Percentiles rank a stretch among this genome's conserved stretches.
Conservation (phyloP, 306 rosid species). For the Quercus ilex region DNA sequence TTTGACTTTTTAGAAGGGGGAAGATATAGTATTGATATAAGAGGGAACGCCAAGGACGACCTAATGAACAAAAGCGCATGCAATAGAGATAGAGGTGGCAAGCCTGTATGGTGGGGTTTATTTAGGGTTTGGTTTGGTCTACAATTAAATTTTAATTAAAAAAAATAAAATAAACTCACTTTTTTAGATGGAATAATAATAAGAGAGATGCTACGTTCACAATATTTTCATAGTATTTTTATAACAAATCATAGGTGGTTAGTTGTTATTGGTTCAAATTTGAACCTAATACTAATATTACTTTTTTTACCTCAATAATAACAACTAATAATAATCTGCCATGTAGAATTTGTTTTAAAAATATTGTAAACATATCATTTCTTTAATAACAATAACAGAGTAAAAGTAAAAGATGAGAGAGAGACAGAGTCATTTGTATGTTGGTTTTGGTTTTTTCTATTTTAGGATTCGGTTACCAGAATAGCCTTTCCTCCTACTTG, state of each 20-base stretch:
- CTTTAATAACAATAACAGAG: background rate
- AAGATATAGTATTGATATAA: no score
- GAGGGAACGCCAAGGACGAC: constrained; percentile 18
- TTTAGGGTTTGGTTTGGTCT: constrained; percentile 47
- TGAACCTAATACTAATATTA: no score
- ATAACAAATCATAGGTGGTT: no score
- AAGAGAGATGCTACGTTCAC: no score
- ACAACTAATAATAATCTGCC: no score
- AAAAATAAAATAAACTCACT: background rate
- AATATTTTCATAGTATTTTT: no score
- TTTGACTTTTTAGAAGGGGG: constrained; percentile 1
- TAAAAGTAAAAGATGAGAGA: background rate
- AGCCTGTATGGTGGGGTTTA: constrained; percentile 57
- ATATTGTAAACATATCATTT: no score
- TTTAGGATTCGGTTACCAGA: constrained; percentile 35
- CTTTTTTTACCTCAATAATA: no score
- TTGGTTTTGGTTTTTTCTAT: constrained; percentile 38
- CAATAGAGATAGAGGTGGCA: constrained; percentile 58
- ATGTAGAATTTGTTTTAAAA: constrained; percentile 9
- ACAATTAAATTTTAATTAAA: background rate
- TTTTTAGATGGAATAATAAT: background rate
- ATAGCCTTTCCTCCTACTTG: constrained; percentile 5
- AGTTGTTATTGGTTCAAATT: no score
- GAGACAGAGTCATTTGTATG: background rate
- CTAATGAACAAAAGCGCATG: constrained; percentile 45